Evolutionary conservation across 257 asterid genomes (phyloP), one percentile per base, ranked within the genome.

Genomic region (Nicotiana benthamiana): DNA sequence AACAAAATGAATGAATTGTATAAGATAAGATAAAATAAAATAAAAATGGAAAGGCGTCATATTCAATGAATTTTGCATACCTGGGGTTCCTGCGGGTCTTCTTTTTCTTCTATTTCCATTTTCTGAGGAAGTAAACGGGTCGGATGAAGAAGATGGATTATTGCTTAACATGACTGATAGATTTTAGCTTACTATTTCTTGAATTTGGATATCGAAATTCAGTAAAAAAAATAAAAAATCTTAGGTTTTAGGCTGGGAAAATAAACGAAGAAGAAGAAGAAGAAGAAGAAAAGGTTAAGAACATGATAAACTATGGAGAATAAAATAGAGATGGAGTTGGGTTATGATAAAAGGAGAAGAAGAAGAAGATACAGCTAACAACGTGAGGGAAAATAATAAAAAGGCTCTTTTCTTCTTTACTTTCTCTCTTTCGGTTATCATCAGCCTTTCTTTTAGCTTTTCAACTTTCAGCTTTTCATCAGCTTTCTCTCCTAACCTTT

Each of bases 1-100:
- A 22, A 24, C 9, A 9, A 64, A 1, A 12, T 3, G 11, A 17
- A 4, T 63, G 17, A 22, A n/a, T 24, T 27, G 17, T 6, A 24
- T 26, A 26, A 9, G 6, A 63, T 18, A 34, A 27, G 30, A 28
- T 28, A 28, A 28, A 28, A 28, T 28, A 28, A 1, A 28, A 5
- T 9, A 8, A 11, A 20, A 17, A 60, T 27, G 15, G 32, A 15
- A 75, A 22, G 8, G 52, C 52, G 12, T 27, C 56, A 17, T 12
- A 74, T 22, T 40, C 11, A 57, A 22, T 6, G 34, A 53, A 40
- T 56, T 56, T 16, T 30, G 68, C 66, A 16, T 85, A 92, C 98
- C 98, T 83, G 98, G 98, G 27, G 98, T 94, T 26, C 98, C 98
- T 34, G 98, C 98, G 16, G 98, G 98, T 20, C 97, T 84, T 34